phyloP scores from a whole-genome alignment of 2,329 filamentous ascomycete genomes.

The Neopestalotiopsis sp. region DNA sequence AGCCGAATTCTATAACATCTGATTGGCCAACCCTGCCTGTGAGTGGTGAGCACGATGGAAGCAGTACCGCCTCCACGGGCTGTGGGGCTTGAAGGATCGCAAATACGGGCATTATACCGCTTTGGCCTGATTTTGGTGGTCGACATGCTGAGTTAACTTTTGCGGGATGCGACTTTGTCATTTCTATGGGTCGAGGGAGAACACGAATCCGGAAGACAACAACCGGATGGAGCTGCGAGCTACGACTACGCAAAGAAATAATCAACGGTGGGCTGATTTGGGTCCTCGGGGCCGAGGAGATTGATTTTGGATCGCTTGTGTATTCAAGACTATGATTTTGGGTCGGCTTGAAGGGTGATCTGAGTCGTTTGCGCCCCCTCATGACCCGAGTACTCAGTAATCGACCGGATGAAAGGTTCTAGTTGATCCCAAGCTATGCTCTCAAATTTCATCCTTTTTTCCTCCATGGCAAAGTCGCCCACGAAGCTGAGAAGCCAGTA shows the following conservation, averaged over 20 bases:
- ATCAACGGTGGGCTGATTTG: too few species aligned
- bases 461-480: slow-evolving; percentile 11
- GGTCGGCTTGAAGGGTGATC: background rate
- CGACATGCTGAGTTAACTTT: background rate
- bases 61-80: background rate
- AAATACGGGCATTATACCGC: background rate
- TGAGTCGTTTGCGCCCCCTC: background rate
- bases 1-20: slow-evolving; percentile 13
- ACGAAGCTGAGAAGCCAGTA: slow-evolving; percentile 18
- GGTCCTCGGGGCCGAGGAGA: too few species aligned
- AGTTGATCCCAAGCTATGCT: slow-evolving; percentile 18
- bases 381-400: background rate
- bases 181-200: background rate
- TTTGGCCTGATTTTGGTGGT: background rate
- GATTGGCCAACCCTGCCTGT: background rate
- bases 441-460: slow-evolving; percentile 15
- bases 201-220: background rate
- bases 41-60: background rate
- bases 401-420: slow-evolving; percentile 16
- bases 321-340: background rate
- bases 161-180: background rate
- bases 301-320: too few species aligned
- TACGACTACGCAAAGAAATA: too few species aligned
- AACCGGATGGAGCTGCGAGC: background rate
- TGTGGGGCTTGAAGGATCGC: background rate